A percentile compares a stretch with the other conserved stretches of the same genome.
Evolutionary conservation across 768 basidiomycete genomes (phyloP).

Genomic region (Calocybe gangraenosa): DNA sequence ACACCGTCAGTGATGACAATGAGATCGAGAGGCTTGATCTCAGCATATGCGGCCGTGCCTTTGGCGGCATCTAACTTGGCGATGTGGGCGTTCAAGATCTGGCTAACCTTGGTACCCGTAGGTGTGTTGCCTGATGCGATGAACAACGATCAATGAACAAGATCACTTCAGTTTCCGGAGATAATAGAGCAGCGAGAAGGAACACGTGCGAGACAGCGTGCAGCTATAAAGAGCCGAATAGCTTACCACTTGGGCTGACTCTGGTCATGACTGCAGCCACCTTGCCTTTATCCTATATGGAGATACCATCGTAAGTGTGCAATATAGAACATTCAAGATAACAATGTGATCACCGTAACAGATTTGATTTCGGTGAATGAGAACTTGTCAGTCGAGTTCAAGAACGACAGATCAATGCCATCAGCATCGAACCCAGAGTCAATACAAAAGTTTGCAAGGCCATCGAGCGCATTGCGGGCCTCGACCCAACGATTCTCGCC

Average conservation of each 20-base stretch:
- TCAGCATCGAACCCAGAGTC: slow-evolving; percentile 5
- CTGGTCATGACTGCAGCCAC: no score
- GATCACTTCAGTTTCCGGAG: no score
- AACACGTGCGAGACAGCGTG: no score
- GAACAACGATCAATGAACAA: no score
- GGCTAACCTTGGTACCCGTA: not conserved
- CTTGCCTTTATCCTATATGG: no score
- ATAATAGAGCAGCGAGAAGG: no score
- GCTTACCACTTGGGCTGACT: no score
- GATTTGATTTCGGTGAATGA: not conserved
- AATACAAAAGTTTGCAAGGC: slow-evolving; percentile 3
- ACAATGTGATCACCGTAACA: not conserved
- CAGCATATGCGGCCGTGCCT: not conserved
- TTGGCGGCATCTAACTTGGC: slow-evolving; percentile 4
- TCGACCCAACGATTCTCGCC: slow-evolving; percentile 7
- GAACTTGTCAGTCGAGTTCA: slow-evolving; percentile 5
- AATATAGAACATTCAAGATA: not conserved
- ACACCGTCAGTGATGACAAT: slow-evolving; percentile 11
- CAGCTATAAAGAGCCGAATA: no score
- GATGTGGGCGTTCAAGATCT: slow-evolving; percentile 3
- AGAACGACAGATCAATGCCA: slow-evolving; percentile 8
- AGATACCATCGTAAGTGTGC: no score
- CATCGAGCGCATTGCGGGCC: slow-evolving; percentile 7
- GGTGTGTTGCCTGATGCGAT: slow-evolving; percentile 7
- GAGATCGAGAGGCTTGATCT: slow-evolving; percentile 11